Evolutionary conservation across 2,329 filamentous ascomycete genomes (phyloP).

Genomic region (Aspergillus bombycis): DNA sequence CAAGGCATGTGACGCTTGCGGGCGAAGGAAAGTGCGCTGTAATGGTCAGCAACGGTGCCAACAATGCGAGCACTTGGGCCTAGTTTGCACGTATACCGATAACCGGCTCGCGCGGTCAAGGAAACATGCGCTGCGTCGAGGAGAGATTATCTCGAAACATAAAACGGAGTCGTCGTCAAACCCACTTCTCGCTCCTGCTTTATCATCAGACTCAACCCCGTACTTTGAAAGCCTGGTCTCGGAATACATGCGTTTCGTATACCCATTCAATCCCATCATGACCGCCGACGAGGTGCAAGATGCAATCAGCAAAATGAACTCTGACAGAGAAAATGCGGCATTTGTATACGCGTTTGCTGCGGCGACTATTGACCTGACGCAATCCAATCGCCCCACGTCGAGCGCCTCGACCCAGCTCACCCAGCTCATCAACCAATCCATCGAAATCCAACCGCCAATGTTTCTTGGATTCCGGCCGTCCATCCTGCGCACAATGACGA

Average conservation of each 20-base stretch:
- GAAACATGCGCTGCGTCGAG: slow-evolving; percentile 42
- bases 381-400: slow-evolving; percentile 28
- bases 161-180: slow-evolving; percentile 21
- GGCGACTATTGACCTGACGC: slow-evolving; percentile 49
- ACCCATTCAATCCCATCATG: slow-evolving; percentile 53
- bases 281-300: slow-evolving; percentile 43
- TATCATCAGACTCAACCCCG: slow-evolving; percentile 9
- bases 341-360: slow-evolving; percentile 52
- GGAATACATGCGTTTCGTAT: slow-evolving; percentile 50
- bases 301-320: slow-evolving; percentile 41
- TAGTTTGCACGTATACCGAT: slow-evolving; percentile 50
- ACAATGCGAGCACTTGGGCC: slow-evolving; percentile 47
- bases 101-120: slow-evolving; percentile 35
- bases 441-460: slow-evolving; percentile 41
- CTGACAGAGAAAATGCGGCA: slow-evolving; percentile 41
- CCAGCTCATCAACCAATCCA: slow-evolving; percentile 36
- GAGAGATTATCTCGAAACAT: slow-evolving; percentile 47
- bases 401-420: slow-evolving; percentile 32
- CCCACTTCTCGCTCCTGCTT: background rate
- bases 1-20: slow-evolving; percentile 52
- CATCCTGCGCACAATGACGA: slow-evolving; percentile 54
- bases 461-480: slow-evolving; percentile 45
- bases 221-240: slow-evolving; percentile 48
- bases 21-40: slow-evolving; percentile 51
- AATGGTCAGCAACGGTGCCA: slow-evolving; percentile 50